Evolutionary conservation across 164 flowering plant genomes (phyloP), one percentile per base, ranked within the genome.

Genomic region (Vitis amurensis): DNA sequence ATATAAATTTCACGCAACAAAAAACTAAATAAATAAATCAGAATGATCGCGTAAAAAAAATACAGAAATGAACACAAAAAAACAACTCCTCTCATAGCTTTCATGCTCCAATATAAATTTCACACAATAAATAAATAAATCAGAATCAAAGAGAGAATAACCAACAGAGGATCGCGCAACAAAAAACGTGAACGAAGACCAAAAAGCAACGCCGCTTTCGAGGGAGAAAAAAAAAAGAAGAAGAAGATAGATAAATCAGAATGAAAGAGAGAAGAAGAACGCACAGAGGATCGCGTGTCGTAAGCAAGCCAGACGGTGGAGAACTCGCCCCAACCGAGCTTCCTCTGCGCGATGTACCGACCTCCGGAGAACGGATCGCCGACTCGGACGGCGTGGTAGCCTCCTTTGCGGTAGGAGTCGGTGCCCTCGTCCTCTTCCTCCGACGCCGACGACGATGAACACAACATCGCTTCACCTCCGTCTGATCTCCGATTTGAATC

Each of bases 301-400:
- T 85, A 94, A 59, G 97, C 95, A 69, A 94, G 99, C 99, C 99
- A 94, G 37, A 94, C 97, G 65, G 97, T 92, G 59, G 99, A 94
- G 81, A 94, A 94, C 74, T 94, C 85, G 11, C 97, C 99, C 98
- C 98, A 94, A 4, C 98, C 98, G 14, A 94, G 97, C 80, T 94
- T 94, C 68, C 92, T 79, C 84, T 92, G 99, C 1, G 95, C 97
- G 59, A 94, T 78, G 69, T 92, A 94, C 0, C 97, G 82, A 8
- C 97, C 97, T 16, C 78, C 85, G 70, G 83, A 69, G 77, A 94
- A 94, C 37, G 71, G 91, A 88, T 94, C 99, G 48, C 92, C 99
- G 61, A 88, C 61, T 55, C 97, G 71, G 1, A 92, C 97, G 2
- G 92, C 95, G 63, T 94, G 99, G 68, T 94, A 94, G 1, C 99